These are phyloP conservation scores for Fusarium verrucosum DNA, from an alignment of 2,329 filamentous ascomycete species.

Conservation along the genomic window DNA sequence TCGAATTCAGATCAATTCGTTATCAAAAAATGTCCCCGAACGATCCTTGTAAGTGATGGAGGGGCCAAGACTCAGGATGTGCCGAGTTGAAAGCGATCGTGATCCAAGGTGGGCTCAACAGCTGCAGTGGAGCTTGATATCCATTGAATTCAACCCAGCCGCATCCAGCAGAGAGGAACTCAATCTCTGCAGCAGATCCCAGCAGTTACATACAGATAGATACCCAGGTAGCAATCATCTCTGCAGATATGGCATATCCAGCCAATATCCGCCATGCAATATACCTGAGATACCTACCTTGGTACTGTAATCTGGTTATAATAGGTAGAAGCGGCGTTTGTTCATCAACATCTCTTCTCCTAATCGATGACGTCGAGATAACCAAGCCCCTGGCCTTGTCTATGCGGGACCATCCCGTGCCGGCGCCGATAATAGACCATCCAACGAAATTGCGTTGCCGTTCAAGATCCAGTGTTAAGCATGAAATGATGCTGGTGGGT, in stretches of 20 bases:
- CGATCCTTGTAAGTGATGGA: conserved; percentile 17
- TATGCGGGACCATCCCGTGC: conserved; percentile 25
- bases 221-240: too few species aligned
- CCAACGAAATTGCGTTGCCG: conserved; percentile 25
- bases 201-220: background rate
- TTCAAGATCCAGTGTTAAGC: conserved; percentile 16
- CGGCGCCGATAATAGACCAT: conserved; percentile 18
- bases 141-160: conserved; percentile 28
- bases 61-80: conserved; percentile 19
- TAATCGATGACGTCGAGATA: conserved; percentile 27
- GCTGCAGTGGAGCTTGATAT: conserved; percentile 31
- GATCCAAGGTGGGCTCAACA: conserved; percentile 23
- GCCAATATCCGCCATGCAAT: background rate
- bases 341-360: background rate
- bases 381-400: conserved; percentile 11
- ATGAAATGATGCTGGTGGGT: conserved; percentile 4
- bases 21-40: conserved; percentile 1
- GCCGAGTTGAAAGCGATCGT: conserved; percentile 32
- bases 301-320: background rate
- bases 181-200: background rate
- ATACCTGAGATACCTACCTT: background rate
- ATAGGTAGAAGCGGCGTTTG: background rate
- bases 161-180: conserved; percentile 27
- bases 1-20: background rate
- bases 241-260: background rate